A percentile compares a stretch with the other conserved stretches of the same genome.
Conservation (phyloP, 2,329 filamentous ascomycete genomes). For the Bisporella sp. region DNA sequence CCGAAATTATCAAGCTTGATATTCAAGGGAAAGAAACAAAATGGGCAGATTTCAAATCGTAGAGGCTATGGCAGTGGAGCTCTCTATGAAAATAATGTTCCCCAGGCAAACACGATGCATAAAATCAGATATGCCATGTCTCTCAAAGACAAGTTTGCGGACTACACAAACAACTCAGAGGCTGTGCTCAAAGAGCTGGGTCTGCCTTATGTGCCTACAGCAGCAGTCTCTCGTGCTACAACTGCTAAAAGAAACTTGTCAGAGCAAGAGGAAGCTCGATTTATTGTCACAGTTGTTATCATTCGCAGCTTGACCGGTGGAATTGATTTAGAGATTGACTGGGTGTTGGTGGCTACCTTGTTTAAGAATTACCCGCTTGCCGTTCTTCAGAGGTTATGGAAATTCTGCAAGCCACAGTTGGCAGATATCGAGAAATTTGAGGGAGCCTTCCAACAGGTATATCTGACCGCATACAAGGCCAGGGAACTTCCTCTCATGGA, state of each 20-base stretch:
- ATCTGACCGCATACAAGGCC: constrained; percentile 58
- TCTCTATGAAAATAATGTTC: no score
- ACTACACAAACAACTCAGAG: constrained; percentile 12
- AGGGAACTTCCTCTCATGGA: constrained; percentile 55
- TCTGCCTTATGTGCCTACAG: constrained; percentile 12
- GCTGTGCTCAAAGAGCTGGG: constrained; percentile 12
- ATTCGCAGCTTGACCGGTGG: constrained; percentile 54
- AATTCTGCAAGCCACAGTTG: constrained; percentile 42
- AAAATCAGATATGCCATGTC: constrained; percentile 15
- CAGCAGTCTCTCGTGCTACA: constrained; percentile 11
- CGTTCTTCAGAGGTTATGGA: constrained; percentile 50
- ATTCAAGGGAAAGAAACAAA: no score
- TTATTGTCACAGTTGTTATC: constrained; percentile 51
- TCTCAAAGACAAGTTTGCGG: constrained; percentile 19
- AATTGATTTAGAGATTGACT: constrained; percentile 51
- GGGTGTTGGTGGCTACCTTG: constrained; percentile 48
- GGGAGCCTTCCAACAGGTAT: constrained; percentile 56
- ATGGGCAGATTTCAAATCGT: no score
- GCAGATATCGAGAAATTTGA: constrained; percentile 50
- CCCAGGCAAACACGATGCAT: background rate
- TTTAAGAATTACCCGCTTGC: constrained; percentile 48
- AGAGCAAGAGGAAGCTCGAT: constrained; percentile 37
- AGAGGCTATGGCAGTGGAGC: no score
- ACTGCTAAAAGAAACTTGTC: constrained; percentile 27
- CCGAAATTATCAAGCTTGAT: no score